These are phyloP conservation scores for Teunomyces kruisii DNA, from an alignment of 805 yeast genomes.

Conservation along the genomic window DNA sequence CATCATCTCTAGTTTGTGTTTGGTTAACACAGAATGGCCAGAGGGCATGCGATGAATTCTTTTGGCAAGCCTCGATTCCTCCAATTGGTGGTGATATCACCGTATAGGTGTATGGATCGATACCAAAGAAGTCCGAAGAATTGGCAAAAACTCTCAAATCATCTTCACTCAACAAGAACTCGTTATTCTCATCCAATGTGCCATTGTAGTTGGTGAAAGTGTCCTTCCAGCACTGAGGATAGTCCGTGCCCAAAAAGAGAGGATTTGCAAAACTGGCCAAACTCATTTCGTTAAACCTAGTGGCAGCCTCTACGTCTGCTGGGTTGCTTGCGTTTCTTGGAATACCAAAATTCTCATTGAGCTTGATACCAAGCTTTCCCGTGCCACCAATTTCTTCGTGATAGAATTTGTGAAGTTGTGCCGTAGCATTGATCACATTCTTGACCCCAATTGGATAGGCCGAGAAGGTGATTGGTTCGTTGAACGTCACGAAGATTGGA, in stretches of 20 bases:
- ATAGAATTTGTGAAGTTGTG: constrained; percentile 19
- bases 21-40: constrained; percentile 26
- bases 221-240: constrained; percentile 21
- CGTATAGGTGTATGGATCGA: constrained; percentile 28
- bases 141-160: constrained; percentile 22
- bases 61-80: constrained; percentile 23
- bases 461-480: constrained; percentile 26
- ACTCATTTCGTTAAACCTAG: constrained; percentile 20
- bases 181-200: constrained; percentile 7
- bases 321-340: constrained; percentile 23
- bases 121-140: constrained; percentile 31
- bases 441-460: constrained; percentile 20
- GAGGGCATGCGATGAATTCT: constrained; percentile 14
- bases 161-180: constrained; percentile 19
- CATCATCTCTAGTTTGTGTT: constrained; percentile 13
- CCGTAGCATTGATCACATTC: constrained; percentile 25
- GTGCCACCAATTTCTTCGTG: constrained; percentile 22
- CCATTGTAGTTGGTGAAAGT: constrained; percentile 13
- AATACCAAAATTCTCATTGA: constrained; percentile 25
- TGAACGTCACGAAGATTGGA: constrained; percentile 28
- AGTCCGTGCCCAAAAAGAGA: constrained; percentile 28
- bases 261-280: too few relatives aligned
- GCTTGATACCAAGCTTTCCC: constrained; percentile 25
- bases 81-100: constrained; percentile 17
- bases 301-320: constrained; percentile 25